Evolutionary conservation across 371 early-diverging fungal genomes (phyloP).

Genomic region (Apophysomyces trapeziformis): DNA sequence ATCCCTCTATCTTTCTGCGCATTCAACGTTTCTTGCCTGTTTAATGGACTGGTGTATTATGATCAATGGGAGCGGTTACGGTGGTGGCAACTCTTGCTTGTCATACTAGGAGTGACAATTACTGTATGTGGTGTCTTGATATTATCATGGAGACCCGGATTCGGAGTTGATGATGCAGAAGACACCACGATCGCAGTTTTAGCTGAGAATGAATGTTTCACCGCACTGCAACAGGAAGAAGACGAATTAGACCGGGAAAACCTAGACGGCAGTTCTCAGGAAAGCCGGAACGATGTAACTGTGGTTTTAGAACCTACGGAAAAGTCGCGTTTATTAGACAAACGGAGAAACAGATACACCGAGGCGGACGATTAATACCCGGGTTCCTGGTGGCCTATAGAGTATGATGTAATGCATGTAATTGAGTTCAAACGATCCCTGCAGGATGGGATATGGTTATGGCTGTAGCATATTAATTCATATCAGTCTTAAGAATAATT

Average conservation of each 20-base stretch:
- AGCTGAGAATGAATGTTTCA: not conserved
- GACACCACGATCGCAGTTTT: slow-evolving; percentile 1
- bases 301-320: slow-evolving; percentile 14
- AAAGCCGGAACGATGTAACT: not conserved
- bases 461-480: not conserved
- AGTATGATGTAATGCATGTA: not conserved
- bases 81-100: slow-evolving; percentile 68
- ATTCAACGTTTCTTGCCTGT: slow-evolving; percentile 76
- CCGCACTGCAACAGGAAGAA: slow-evolving; percentile 10
- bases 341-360: not conserved
- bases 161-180: not conserved
- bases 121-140: slow-evolving; percentile 68
- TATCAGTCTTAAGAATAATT: too few relatives aligned
- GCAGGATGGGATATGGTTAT: not conserved
- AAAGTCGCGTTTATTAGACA: slow-evolving; percentile 18
- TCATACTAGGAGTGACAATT: slow-evolving; percentile 67
- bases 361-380: not conserved
- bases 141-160: slow-evolving; percentile 54
- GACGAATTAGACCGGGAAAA: slow-evolving; percentile 14
- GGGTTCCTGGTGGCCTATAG: not conserved
- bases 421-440: not conserved
- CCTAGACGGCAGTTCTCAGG: slow-evolving; percentile 2
- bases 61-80: slow-evolving; percentile 72
- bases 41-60: slow-evolving; percentile 83
- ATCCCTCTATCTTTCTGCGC: slow-evolving; percentile 82